These are phyloP conservation scores for Naganishia cerealis DNA, from an alignment of 1,284 basidiomycete genomes.

Conservation along the genomic window DNA sequence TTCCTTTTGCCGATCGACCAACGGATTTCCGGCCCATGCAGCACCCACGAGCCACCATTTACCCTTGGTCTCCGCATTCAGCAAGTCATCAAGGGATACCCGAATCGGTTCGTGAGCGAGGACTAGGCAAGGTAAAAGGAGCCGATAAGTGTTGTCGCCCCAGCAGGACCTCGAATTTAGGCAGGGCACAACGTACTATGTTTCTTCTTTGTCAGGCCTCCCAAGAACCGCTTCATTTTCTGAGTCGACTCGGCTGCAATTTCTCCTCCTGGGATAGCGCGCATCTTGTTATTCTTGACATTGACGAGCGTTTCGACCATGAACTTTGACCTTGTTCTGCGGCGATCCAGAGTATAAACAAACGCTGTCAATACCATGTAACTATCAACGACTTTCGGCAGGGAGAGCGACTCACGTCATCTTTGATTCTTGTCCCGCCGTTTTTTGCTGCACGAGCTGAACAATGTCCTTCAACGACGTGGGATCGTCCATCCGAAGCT, in stretches of 20 bases:
- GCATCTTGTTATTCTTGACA: constrained; percentile 85
- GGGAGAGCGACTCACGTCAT: constrained; percentile 60
- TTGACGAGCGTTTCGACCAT: constrained; percentile 89
- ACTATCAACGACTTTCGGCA: neutral
- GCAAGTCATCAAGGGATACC: constrained; percentile 79
- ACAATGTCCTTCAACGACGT: constrained; percentile 59
- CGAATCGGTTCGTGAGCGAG: constrained; percentile 78
- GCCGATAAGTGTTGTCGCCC: neutral
- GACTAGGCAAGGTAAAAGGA: constrained; percentile 57
- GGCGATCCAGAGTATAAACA: neutral
- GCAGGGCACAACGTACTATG: constrained; percentile 59
- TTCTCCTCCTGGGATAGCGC: constrained; percentile 61
- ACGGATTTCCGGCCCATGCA: constrained; percentile 89
- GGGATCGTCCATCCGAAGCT: constrained; percentile 70
- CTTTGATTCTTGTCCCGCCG: constrained; percentile 60
- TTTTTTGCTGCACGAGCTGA: constrained; percentile 68
- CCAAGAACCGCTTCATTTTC: constrained; percentile 79
- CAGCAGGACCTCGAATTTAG: neutral
- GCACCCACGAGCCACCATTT: constrained; percentile 99
- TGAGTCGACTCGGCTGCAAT: constrained; percentile 71
- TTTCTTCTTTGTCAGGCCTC: constrained; percentile 70
- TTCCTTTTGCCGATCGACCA: constrained; percentile 61
- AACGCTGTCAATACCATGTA: neutral
- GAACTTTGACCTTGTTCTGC: constrained; percentile 64
- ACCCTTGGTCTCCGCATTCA: constrained; percentile 78